phyloP scores from a whole-genome alignment of 257 asterid genomes.

The Solanum chiquidenum region DNA sequence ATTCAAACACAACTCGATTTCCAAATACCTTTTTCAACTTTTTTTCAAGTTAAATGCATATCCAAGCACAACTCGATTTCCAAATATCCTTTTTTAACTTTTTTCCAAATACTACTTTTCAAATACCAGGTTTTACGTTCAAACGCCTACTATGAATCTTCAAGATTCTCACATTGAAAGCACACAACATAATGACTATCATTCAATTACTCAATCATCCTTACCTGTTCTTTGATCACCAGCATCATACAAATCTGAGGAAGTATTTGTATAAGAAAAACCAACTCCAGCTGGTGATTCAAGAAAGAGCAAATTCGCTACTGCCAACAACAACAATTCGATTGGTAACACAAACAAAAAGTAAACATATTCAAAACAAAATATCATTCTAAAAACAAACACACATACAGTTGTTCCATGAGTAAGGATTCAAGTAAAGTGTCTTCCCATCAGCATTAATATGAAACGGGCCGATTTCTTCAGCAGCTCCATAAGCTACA shows the following conservation, averaged over 20 bases:
- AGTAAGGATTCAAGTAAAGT: conserved; percentile 65
- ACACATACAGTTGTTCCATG: conserved; percentile 94
- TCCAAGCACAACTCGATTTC: neutral
- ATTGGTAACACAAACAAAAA: neutral
- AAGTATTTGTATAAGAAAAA: conserved; percentile 78
- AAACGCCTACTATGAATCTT: neutral
- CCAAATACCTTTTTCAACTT: neutral
- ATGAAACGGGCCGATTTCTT: conserved; percentile 92
- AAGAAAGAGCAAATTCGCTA: conserved; percentile 88
- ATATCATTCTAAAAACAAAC: neutral
- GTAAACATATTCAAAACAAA: neutral
- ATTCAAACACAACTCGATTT: neutral
- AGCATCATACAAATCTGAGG: conserved; percentile 67
- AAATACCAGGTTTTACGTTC: neutral
- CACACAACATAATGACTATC: neutral
- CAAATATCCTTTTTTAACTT: neutral
- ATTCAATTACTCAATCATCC: neutral
- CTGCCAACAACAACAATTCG: conserved; percentile 24
- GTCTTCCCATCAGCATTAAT: conserved; percentile 77
- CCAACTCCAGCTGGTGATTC: conserved; percentile 99
- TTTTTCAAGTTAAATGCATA: neutral
- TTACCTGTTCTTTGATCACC: conserved; percentile 92
- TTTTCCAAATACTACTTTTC: neutral
- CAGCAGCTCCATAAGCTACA: conserved; percentile 90
- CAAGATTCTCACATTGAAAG: neutral